These are phyloP conservation scores for Cryphonectria nitschkei DNA, from an alignment of 2,329 filamentous ascomycete genomes.

Conservation along the genomic window DNA sequence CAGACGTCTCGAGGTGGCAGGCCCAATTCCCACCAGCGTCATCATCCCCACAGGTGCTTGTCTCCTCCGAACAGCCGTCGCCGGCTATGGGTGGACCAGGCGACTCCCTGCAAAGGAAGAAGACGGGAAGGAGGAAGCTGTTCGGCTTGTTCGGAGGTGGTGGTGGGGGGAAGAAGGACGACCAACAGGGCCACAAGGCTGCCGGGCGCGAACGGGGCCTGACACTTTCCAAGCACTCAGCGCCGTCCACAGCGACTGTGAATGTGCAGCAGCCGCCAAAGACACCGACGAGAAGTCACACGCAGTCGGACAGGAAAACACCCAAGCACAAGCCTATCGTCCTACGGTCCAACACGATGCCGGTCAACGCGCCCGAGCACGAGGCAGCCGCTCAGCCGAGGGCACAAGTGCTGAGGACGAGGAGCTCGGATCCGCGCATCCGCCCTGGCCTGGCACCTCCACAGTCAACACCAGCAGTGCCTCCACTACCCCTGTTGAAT, in stretches of 20 bases:
- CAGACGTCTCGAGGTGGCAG: slow-evolving; percentile 36
- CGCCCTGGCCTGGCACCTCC: slow-evolving; percentile 17
- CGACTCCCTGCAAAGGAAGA: slow-evolving; percentile 45
- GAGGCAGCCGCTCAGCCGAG: slow-evolving; percentile 20
- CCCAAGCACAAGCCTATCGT: slow-evolving; percentile 50
- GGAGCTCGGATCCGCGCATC: slow-evolving; percentile 30
- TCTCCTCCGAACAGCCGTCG: slow-evolving; percentile 22
- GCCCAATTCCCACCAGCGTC: slow-evolving; percentile 31
- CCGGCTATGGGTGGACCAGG: slow-evolving; percentile 10
- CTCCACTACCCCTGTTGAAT: slow-evolving; percentile 57
- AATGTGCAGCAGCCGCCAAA: slow-evolving; percentile 23
- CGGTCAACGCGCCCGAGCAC: slow-evolving; percentile 26
- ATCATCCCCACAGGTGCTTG: slow-evolving; percentile 27
- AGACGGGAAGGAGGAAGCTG: slow-evolving; percentile 62
- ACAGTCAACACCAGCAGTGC: slow-evolving; percentile 12
- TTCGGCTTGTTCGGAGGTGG: slow-evolving; percentile 54
- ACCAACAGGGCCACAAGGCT: slow-evolving; percentile 34
- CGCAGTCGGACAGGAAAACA: slow-evolving; percentile 36
- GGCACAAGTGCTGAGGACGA: slow-evolving; percentile 29
- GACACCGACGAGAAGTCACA: slow-evolving; percentile 43
- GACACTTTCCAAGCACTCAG: background rate
- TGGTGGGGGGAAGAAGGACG: slow-evolving; percentile 39
- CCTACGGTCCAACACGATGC: slow-evolving; percentile 48
- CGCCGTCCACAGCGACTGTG: slow-evolving; percentile 19
- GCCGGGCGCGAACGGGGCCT: background rate